Base-by-base conservation (phyloP, 2,329 filamentous ascomycete genomes). In the Pseudocercospora fijiensis region DNA sequence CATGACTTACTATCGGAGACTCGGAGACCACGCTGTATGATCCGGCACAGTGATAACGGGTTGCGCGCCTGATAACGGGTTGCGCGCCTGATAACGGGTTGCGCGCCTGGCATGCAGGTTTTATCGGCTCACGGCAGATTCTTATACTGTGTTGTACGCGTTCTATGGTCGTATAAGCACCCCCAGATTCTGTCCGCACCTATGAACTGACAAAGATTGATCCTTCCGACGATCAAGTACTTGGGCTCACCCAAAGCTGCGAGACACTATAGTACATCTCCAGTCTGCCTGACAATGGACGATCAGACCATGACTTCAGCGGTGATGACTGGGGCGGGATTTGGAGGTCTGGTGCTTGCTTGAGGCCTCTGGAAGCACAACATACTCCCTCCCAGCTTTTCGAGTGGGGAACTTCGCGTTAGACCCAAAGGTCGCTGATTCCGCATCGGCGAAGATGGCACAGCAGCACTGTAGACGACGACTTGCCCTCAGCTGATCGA, bases 401-500 rank as follows among this genome's bases (percentile, higher is more conserved):
- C 45, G 43, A 59, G 27, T 43, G 37, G 24, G 27, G 13, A 52
- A 13, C 26, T 37, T 20, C 18, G 26, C 24, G 18, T 13, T 13
- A n/a, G 43, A 59, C 43, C 57, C 7, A 30, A 24, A 20, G 57
- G 57, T 6, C 57, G 37, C 18, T 24, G 57, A n/a, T 52, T 59
- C 20, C 22, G 57, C 16, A 43, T 61, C 41, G 52, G 24, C n/a
- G 13, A 28, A 24, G 43, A 61, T 27, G 53, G 59, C 24, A 57
- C 57, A 13, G 57, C 52, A 49, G 57, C 57, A 3, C 18, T 59
- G 16, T 59, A 41, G 11, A 43, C 30, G 24, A 51, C 28, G 26
- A 59, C 57, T 28, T 51, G 57, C 20, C 57, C 57, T 1, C 52
- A 52, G 43, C 27, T 59, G 43, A 52, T 59, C 18, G 30, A n/a